Evolutionary conservation across 2,329 filamentous ascomycete species (phyloP), one percentile per base, ranked within the genome.

Genomic region (Bipolaris gigantea): DNA sequence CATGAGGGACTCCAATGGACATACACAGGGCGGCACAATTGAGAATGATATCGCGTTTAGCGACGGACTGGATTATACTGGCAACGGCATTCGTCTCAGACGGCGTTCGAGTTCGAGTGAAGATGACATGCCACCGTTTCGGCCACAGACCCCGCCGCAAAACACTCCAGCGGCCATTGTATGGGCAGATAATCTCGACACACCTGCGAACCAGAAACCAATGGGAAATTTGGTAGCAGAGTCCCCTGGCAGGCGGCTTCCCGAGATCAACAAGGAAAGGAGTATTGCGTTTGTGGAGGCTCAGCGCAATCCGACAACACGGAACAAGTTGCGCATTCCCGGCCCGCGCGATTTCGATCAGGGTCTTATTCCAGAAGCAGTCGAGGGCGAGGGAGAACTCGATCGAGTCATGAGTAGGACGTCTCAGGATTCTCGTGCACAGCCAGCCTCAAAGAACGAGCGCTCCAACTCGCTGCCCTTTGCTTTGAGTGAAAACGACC

Each of bases 281-380:
- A 90, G 96, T 67, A 95, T 97, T 66, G 89, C 89, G 5, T 94
- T 97, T 65, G 73, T 97, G 13, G 86, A 96, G 72, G 87, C 89
- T 30, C 93, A 97, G 72, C 85, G 92, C 34, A 88, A 90, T 51
- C 81, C 80, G 1, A 85, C 86, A 57, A 87, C 89, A 51, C 87
- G 85, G 48, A 86, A 87, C 32, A 85, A 92, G 0, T 77, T 97
- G 39, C 88, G 91, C 36, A 97, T 99, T 64, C 94, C 94, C 0
- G 92, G 92, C 18, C 94, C 94, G 1, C 82, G 92, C 64, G 94
- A 97, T 69, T 92, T 89, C 44, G 94, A 99, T 65, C 85, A 85
- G 46, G 94, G 93, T 23, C 82, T 90, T 56, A 80, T 86, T 9
- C 92, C 92, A 3, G 76, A 86, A 62, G 76, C 80, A 18, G 70